Conservation (phyloP, 164 flowering plant genomes). For the Piper longum region DNA sequence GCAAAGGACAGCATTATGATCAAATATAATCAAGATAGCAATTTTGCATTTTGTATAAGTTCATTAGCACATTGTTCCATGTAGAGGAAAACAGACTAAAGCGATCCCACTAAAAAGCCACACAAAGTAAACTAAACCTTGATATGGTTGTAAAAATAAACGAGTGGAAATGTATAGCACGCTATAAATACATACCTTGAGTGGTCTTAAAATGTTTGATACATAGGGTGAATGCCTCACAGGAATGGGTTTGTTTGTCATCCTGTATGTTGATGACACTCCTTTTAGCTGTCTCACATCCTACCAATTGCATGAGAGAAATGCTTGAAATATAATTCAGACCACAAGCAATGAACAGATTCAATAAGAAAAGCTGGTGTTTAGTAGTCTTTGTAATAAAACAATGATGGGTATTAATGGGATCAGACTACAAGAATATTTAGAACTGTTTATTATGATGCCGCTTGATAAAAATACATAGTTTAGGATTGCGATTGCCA, state of each 20-base stretch:
- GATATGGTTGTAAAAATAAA: not conserved
- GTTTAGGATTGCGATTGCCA: too few relatives aligned
- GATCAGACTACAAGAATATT: too few relatives aligned
- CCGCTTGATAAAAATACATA: too few relatives aligned
- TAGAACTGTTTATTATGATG: too few relatives aligned
- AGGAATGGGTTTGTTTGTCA: conserved; percentile 93
- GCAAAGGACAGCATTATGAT: too few relatives aligned
- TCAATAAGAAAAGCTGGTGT: not conserved
- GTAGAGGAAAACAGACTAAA: not conserved
- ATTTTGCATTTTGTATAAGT: not conserved
- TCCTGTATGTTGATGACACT: conserved; percentile 79
- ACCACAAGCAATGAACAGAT: not conserved
- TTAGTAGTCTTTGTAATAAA: too few relatives aligned
- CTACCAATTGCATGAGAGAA: conserved; percentile 19
- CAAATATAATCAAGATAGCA: not conserved
- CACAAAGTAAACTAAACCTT: not conserved
- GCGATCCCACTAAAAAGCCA: not conserved
- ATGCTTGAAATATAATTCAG: not conserved
- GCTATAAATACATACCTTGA: conserved; percentile 39
- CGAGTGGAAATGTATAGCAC: not conserved
- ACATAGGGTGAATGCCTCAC: conserved; percentile 88
- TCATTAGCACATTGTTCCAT: not conserved
- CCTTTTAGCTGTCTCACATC: conserved; percentile 85
- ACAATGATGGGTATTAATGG: too few relatives aligned
- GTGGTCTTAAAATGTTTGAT: conserved; percentile 58